Evolutionary conservation across 495 filamentous ascomycete species (phyloP), one percentile per base, ranked within the genome.

Genomic region (Penicillium simplicissimum): DNA sequence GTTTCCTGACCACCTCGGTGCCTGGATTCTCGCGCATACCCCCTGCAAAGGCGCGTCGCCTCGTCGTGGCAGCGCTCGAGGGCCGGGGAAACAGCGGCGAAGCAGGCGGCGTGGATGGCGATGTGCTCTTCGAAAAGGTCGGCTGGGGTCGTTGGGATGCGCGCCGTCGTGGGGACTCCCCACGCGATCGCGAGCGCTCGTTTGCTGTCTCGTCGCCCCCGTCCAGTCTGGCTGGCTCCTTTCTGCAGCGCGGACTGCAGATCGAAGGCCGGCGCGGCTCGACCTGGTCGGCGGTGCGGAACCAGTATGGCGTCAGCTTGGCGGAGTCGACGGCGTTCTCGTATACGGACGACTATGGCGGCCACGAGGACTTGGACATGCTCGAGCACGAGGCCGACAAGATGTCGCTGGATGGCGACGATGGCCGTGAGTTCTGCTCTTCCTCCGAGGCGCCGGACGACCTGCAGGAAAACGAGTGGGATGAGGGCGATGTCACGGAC

Each of bases 111-210:
- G 60, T 74, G 11, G 76, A 88, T 56, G 87, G 89, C 65, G 90
- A 94, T 56, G 90, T 98, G 56, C 82, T 89, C 65, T 98, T 97
- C 67, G 90, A 96, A 72, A 98, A 98, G 78, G 89, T 96, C 59
- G 95, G 95, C 60, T 98, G 95, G 95, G 95, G 95, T 52, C 87
- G 92, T 49, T 98, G 95, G 95, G 89, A 95, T 74, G 94, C 94
- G 58, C 87, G 84, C 66, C 82, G 83, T 71, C 85, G 86, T 57
- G 90, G 86, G 28, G 86, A 93, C 62, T 76, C 84, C 14, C 67
- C 83, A 51, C 83, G 84, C 58, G 79, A 84, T 68, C 62, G 60
- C 21, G 62, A 61, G 57, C 68, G 25, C 67, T 69, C 61, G 64
- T 63, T 55, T 63, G 70, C 64, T 70, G 71, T 57, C 33, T 69